Evolutionary conservation across 163 green algal genomes (phyloP).

Genomic region (Coccomyxa subellipsoidea): DNA sequence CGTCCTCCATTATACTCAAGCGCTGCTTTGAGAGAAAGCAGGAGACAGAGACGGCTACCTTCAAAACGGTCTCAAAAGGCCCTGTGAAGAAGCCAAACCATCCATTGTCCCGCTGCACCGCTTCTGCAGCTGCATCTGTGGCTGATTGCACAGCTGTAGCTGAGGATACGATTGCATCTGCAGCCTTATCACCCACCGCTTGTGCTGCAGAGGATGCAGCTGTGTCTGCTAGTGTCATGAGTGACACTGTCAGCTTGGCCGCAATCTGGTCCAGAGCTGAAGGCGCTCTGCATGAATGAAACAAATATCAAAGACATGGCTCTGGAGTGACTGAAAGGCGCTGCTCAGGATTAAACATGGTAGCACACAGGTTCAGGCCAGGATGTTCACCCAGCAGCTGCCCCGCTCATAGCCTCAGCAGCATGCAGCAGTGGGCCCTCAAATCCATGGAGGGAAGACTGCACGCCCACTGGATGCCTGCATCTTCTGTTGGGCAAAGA

Average conservation of each 20-base stretch:
- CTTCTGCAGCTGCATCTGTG: conserved; percentile 14
- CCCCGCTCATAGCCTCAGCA: conserved; percentile 17
- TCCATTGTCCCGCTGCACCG: conserved; percentile 42
- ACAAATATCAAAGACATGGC: not conserved
- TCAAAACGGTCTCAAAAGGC: conserved; percentile 46
- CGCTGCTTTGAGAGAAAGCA: too few species aligned
- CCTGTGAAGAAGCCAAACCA: conserved; percentile 53
- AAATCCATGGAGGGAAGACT: not conserved
- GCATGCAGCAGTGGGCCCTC: not conserved
- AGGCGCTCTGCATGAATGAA: conserved; percentile 21
- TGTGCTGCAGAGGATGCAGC: conserved; percentile 8
- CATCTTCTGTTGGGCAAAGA: not conserved
- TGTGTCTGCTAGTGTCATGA: conserved; percentile 43
- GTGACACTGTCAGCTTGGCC: conserved; percentile 24
- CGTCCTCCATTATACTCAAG: too few species aligned
- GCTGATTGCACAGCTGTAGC: conserved; percentile 29
- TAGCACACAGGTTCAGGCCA: not conserved
- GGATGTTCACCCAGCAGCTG: not conserved
- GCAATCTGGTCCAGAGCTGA: conserved; percentile 33
- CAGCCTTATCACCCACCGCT: conserved; percentile 6
- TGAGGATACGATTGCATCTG: conserved; percentile 42
- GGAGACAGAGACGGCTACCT: too few species aligned
- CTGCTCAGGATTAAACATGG: not conserved
- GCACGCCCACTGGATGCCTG: not conserved
- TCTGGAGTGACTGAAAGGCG: not conserved